Evolutionary conservation across 2,329 filamentous ascomycete species (phyloP).

Genomic region (Nemania diffusa): DNA sequence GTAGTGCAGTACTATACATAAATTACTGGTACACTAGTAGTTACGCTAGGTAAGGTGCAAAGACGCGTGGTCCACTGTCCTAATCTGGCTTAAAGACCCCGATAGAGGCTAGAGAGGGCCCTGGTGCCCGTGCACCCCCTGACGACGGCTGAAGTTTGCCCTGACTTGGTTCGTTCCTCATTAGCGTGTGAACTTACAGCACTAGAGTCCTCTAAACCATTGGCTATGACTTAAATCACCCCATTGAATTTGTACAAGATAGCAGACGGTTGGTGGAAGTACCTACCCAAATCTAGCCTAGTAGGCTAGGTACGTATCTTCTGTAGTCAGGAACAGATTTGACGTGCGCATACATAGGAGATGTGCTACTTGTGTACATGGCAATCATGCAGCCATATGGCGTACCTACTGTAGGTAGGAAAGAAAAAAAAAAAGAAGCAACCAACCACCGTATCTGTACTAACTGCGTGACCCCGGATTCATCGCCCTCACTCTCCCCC

Average conservation of each 20-base stretch:
- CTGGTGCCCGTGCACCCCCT: slow-evolving; percentile 18
- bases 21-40: not conserved
- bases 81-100: slow-evolving; percentile 20
- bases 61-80: slow-evolving; percentile 1
- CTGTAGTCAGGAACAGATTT: slow-evolving; percentile 15
- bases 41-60: slow-evolving; percentile 1
- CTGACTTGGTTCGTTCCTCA: slow-evolving; percentile 12
- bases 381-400: not conserved
- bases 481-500: slow-evolving; percentile 23
- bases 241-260: slow-evolving; percentile 29
- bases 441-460: slow-evolving; percentile 20
- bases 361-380: not conserved
- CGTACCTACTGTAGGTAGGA: not conserved
- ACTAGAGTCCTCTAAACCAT: slow-evolving; percentile 15
- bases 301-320: slow-evolving; percentile 1
- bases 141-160: slow-evolving; percentile 16
- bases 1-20: not conserved
- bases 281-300: slow-evolving; percentile 22
- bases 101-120: slow-evolving; percentile 9
- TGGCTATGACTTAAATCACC: slow-evolving; percentile 33
- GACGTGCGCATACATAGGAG: slow-evolving; percentile 19
- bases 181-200: slow-evolving; percentile 10
- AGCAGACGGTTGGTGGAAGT: slow-evolving; percentile 8
- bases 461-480: slow-evolving; percentile 28
- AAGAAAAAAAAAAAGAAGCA: slow-evolving; percentile 20